Conservation (phyloP, 176 grass and related monocot species). For the Juncus inflexus region DNA sequence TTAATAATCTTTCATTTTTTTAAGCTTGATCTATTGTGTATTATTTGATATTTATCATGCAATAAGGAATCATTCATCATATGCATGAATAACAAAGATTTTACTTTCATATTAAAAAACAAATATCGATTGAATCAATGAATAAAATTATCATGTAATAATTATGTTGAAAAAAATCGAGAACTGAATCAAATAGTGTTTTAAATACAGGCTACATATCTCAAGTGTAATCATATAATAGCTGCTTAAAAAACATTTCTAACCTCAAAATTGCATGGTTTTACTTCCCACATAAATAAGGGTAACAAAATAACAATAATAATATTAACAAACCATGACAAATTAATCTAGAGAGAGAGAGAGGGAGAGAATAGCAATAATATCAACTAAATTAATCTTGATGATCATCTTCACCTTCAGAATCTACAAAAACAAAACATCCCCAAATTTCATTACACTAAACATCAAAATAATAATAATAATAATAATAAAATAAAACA, state of each 20-base stretch:
- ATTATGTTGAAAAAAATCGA: conserved; percentile 3
- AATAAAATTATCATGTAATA: conserved; percentile 7
- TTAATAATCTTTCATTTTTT: too few relatives aligned
- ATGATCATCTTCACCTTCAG: conserved; percentile 81
- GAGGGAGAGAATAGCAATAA: background rate
- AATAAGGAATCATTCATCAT: too few relatives aligned
- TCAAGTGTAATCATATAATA: conserved; percentile 18
- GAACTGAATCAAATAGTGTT: conserved; percentile 12
- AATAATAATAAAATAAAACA: conserved; percentile 16
- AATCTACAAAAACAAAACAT: conserved; percentile 52
- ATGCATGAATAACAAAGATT: too few relatives aligned
- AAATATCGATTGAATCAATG: conserved; percentile 8
- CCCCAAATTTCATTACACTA: background rate
- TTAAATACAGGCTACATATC: background rate
- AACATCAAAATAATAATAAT: background rate
- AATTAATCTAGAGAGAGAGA: background rate
- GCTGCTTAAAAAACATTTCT: conserved; percentile 5
- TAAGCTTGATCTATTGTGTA: too few relatives aligned
- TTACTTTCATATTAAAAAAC: background rate
- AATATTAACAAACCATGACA: conserved; percentile 20
- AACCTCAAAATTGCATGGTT: conserved; percentile 14
- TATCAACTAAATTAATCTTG: conserved; percentile 38
- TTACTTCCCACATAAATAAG: conserved; percentile 11
- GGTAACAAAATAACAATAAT: background rate
- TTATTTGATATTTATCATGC: too few relatives aligned